A percentile compares a stretch with the other conserved stretches of the same genome.
Evolutionary conservation across 352 stramenopile species (phyloP).

Genomic region (Globisporangium okanoganense): DNA sequence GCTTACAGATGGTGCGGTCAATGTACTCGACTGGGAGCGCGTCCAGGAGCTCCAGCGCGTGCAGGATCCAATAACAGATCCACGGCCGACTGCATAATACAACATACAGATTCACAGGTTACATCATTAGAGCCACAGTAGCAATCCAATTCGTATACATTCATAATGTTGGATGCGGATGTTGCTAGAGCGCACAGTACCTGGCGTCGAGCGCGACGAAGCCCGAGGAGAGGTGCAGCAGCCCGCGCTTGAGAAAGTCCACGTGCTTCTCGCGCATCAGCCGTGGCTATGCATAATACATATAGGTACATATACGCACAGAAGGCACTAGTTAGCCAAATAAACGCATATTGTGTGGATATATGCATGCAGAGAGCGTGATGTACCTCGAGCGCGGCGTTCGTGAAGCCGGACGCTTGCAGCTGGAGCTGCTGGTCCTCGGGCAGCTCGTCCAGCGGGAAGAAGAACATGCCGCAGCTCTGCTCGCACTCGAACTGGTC

Average conservation of each 20-base stretch:
- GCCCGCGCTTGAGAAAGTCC: conserved; percentile 64
- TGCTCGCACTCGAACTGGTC: conserved; percentile 88
- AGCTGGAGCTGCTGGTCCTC: conserved; percentile 82
- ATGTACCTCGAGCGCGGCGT: conserved; percentile 42
- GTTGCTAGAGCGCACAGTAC: conserved; percentile 18
- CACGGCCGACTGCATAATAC: conserved; percentile 86
- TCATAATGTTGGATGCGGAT: background rate
- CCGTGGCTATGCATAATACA: conserved; percentile 24
- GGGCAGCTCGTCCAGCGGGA: conserved; percentile 75
- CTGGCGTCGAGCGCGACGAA: conserved; percentile 92
- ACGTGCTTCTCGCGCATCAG: conserved; percentile 87
- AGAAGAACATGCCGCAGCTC: conserved; percentile 91
- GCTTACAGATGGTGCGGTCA: conserved; percentile 36
- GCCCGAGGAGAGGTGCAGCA: conserved; percentile 61
- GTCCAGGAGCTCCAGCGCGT: conserved; percentile 93
- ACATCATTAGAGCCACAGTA: background rate
- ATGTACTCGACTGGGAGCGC: conserved; percentile 47
- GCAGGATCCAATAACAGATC: conserved; percentile 98
- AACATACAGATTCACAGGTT: background rate
- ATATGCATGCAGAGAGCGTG: background rate
- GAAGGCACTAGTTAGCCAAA: background rate
- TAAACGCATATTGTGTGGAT: too few species aligned
- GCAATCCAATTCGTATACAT: background rate
- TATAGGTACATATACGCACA: background rate
- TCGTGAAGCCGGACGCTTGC: conserved; percentile 78